These are phyloP conservation scores for Bretschneidera sinensis DNA, from an alignment of 345 rosid genomes.

Conservation along the genomic window DNA sequence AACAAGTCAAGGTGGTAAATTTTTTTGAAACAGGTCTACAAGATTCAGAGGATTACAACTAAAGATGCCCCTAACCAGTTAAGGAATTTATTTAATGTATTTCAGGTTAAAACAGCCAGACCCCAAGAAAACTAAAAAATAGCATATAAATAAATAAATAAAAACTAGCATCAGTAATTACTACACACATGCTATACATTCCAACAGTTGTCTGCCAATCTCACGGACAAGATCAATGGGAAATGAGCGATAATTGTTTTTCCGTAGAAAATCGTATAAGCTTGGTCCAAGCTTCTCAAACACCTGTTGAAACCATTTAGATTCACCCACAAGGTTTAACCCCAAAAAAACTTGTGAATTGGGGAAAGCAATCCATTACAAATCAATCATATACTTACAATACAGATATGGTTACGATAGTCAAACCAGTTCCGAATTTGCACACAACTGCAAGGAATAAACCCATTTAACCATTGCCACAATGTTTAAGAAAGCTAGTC, in stretches of 20 bases:
- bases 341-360: slow-evolving; percentile 47
- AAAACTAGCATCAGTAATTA: slow-evolving; percentile 48
- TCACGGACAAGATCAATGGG: slow-evolving; percentile 98
- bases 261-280: slow-evolving; percentile 96
- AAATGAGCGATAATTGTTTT: slow-evolving; percentile 96
- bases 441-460: slow-evolving; percentile 98
- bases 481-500: slow-evolving; percentile 13
- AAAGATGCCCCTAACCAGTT: not conserved
- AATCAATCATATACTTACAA: slow-evolving; percentile 77
- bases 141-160: slow-evolving; percentile 17
- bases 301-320: slow-evolving; percentile 83
- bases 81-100: too few relatives aligned
- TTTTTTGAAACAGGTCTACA: not conserved
- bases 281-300: slow-evolving; percentile 99
- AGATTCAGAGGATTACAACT: not conserved
- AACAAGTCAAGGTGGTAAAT: not conserved
- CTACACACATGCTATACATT: slow-evolving; percentile 99
- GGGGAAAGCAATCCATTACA: slow-evolving; percentile 63
- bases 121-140: not conserved
- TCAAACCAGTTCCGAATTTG: slow-evolving; percentile 99
- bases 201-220: slow-evolving; percentile 99
- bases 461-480: slow-evolving; percentile 61
- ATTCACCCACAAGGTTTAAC: slow-evolving; percentile 70
- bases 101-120: not conserved
- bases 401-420: slow-evolving; percentile 99